Evolutionary conservation across 768 basidiomycete species (phyloP).

Genomic region (Russula ochroleuca): DNA sequence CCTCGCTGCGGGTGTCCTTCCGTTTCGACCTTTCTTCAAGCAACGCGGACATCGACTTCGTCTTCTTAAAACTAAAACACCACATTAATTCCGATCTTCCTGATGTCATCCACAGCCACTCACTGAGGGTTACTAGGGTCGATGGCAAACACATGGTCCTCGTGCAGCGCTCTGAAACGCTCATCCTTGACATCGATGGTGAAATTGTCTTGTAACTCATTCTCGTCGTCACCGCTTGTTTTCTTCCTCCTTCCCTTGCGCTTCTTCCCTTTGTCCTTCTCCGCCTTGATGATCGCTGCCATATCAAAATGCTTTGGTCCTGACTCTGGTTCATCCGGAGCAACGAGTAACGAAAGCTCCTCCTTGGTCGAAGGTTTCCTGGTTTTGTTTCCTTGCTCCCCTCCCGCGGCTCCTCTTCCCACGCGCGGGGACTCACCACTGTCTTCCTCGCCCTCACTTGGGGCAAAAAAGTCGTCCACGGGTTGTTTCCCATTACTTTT

Average conservation of each 20-base stretch:
- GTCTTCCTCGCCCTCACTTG: conserved; percentile 39
- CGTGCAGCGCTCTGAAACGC: conserved; percentile 82
- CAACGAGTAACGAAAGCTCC: conserved; percentile 60
- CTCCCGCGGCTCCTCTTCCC: conserved; percentile 4
- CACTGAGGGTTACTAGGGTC: conserved; percentile 95
- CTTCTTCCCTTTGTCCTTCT: conserved; percentile 55
- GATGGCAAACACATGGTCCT: conserved; percentile 89
- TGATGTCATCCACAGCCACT: conserved; percentile 34
- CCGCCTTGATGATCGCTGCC: conserved; percentile 81
- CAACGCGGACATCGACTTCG: conserved; percentile 82
- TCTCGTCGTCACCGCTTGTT: conserved; percentile 45
- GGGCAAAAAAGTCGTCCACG: conserved; percentile 78
- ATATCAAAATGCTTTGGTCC: conserved; percentile 84
- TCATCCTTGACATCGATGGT: conserved; percentile 79
- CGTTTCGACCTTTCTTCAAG: conserved; percentile 78
- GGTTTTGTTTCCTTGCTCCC: conserved; percentile 10
- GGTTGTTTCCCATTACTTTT: conserved; percentile 31
- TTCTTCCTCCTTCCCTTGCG: conserved; percentile 42
- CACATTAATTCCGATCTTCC: conserved; percentile 6
- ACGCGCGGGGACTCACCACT: conserved; percentile 27
- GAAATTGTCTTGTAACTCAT: conserved; percentile 78
- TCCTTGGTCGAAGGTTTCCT: conserved; percentile 46
- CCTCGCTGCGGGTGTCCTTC: conserved; percentile 33
- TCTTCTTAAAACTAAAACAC: conserved; percentile 76
- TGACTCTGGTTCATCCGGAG: conserved; percentile 48